Base-by-base conservation (phyloP, 345 rosid genomes). In the Eucalyptus decipiens region DNA sequence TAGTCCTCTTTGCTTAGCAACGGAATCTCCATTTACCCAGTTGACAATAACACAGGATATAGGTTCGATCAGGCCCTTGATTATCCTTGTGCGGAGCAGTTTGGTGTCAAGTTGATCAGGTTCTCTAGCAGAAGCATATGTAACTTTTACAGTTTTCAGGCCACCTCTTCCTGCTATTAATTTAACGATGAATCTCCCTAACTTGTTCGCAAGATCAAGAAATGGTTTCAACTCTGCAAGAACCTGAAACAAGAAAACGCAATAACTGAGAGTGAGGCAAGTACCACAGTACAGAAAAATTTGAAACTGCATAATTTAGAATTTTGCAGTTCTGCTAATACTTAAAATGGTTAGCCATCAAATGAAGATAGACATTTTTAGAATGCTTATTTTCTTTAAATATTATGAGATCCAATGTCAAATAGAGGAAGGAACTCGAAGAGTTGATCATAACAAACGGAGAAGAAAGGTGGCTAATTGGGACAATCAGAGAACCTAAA, bases 41-140 rank as follows among this genome's bases (percentile, higher is more conserved):
- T 96, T 96, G 72, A 96, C 95, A 43, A 94, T 95, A 26, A 95
- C 96, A 47, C 91, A 89, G 8, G 98, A 95, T 86, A 95, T 95
- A 9, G 98, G 97, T 90, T 96, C 98, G 16, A 96, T 95, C 67
- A 95, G 89, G 80, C 97, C 98, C 92, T 95, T 95, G 52, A 93
- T 95, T 87, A 95, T 95, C 97, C 95, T 95, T 49, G 98, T 97
- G 45, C 98, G 94, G 52, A 95, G 95, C 87, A 95, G 94, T 91
- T 97, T 96, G 12, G 97, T 96, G 94, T 96, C 98, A 5, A 96
- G 97, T 69, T 96, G 97, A 37, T 96, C 97, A 2, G 97, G 95
- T 37, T 96, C 94, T 91, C 96, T 93, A 43, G 97, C 91, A 69
- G 99, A 95, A 72, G 97, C 95, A 88, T 97, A 97, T 16, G 97